Percentiles rank a stretch among this genome's conserved stretches.
phyloP scores from a whole-genome alignment of 1,284 basidiomycete genomes.

The Exobasidium cylindrosporum region DNA sequence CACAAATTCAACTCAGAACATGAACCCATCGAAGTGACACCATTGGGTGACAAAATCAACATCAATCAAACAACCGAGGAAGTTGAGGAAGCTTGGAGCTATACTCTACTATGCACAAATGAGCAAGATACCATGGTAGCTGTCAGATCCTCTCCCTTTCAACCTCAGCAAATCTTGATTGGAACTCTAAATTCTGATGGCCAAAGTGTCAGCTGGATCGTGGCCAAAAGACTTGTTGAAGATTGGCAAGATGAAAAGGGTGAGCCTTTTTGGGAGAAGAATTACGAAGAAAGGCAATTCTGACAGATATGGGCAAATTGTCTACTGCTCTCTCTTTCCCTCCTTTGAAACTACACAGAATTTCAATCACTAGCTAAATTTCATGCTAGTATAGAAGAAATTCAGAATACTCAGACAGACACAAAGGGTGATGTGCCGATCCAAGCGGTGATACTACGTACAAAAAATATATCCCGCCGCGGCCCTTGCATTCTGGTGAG shows the following conservation, averaged over 20 bases:
- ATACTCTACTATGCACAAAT: conserved; percentile 10
- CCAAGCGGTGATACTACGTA: not conserved
- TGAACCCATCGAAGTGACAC: not conserved
- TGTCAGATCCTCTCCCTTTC: not conserved
- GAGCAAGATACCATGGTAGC: conserved; percentile 1
- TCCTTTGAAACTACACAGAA: too few relatives aligned
- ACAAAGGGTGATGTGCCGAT: not conserved
- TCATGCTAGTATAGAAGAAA: not conserved
- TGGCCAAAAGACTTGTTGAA: not conserved
- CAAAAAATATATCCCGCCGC: not conserved
- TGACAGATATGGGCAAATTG: too few relatives aligned
- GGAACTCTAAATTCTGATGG: not conserved
- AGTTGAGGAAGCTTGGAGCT: conserved; percentile 3
- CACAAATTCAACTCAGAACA: not conserved
- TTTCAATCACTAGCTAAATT: too few relatives aligned
- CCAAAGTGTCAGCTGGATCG: not conserved
- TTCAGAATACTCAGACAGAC: not conserved
- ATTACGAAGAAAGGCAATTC: too few relatives aligned
- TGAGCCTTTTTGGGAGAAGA: too few relatives aligned
- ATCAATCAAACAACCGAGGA: not conserved
- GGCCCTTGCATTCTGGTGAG: conserved; percentile 3
- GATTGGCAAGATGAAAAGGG: conserved; percentile 1
- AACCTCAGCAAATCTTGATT: conserved; percentile 9
- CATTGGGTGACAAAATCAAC: not conserved
- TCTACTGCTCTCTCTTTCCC: too few relatives aligned